Conservation (phyloP, 495 filamentous ascomycete species). For the Penicillium pancosmium region DNA sequence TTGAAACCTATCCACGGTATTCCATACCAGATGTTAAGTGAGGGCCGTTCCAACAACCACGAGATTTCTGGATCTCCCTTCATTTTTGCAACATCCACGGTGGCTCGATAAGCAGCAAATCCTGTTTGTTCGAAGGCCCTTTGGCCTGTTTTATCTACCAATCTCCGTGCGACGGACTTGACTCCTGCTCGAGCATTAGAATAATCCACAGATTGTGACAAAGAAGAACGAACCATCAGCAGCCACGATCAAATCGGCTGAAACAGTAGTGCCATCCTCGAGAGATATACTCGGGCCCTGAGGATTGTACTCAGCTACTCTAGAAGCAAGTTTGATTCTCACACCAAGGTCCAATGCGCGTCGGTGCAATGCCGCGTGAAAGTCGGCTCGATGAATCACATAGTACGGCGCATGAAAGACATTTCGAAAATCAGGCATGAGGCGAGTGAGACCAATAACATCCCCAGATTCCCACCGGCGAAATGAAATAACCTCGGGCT, state of each 20-base stretch:
- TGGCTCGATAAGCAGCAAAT: slow-evolving; percentile 47
- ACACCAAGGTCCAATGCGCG: slow-evolving; percentile 39
- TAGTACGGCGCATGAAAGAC: slow-evolving; percentile 42
- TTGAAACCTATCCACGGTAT: too few relatives aligned
- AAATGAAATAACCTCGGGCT: slow-evolving; percentile 41
- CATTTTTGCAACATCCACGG: slow-evolving; percentile 44
- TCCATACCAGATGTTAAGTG: slow-evolving; percentile 44
- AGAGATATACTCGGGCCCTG: slow-evolving; percentile 23
- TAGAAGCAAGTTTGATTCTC: slow-evolving; percentile 23
- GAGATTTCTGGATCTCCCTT: slow-evolving; percentile 37
- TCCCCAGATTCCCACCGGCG: slow-evolving; percentile 47
- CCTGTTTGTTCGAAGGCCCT: slow-evolving; percentile 24
- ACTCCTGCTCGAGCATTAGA: slow-evolving; percentile 26
- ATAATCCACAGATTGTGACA: neutral
- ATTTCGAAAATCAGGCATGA: slow-evolving; percentile 40
- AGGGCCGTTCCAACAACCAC: slow-evolving; percentile 42
- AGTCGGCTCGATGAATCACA: slow-evolving; percentile 49
- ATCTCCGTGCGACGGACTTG: slow-evolving; percentile 36
- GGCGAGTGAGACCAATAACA: slow-evolving; percentile 38
- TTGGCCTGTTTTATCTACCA: slow-evolving; percentile 24
- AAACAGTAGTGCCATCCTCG: slow-evolving; percentile 10
- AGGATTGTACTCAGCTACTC: slow-evolving; percentile 29
- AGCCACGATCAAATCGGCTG: slow-evolving; percentile 45
- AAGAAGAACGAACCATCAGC: slow-evolving; percentile 41
- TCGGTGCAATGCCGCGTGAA: slow-evolving; percentile 37